phyloP scores from a whole-genome alignment of 176 grass and related monocot genomes.

The Oryza punctata region DNA sequence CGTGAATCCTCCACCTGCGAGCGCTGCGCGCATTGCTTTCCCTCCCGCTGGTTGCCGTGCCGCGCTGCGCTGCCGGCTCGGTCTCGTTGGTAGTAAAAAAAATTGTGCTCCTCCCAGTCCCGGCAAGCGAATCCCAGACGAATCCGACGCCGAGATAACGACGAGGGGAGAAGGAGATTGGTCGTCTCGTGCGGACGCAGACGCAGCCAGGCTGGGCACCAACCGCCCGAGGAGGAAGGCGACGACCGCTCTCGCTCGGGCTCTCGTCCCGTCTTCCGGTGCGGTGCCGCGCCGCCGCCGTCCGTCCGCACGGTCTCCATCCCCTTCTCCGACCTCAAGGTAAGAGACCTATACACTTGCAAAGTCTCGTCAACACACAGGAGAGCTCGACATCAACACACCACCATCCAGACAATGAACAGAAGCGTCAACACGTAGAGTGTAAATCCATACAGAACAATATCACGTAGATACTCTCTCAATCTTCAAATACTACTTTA shows the following conservation, averaged over 20 bases:
- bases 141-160: background rate
- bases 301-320: conserved; percentile 64
- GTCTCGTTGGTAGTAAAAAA: no score
- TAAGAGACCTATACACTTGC: no score
- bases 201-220: conserved; percentile 18
- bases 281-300: conserved; percentile 38
- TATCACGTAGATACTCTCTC: background rate
- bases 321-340: conserved; percentile 74
- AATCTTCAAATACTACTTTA: background rate
- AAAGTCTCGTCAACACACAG: no score
- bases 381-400: no score
- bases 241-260: background rate
- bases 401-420: no score
- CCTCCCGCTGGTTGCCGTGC: no score
- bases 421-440: background rate
- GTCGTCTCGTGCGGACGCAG: conserved; percentile 22
- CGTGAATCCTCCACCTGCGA: background rate
- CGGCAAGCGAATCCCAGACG: background rate
- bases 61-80: no score
- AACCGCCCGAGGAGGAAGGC: background rate
- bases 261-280: background rate
- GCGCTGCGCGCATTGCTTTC: no score
- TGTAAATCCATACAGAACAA: background rate
- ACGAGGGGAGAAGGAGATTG: background rate
- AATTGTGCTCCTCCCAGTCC: no score